Evolutionary conservation across 352 stramenopile genomes (phyloP).

Genomic region (Pythium inflatum): DNA sequence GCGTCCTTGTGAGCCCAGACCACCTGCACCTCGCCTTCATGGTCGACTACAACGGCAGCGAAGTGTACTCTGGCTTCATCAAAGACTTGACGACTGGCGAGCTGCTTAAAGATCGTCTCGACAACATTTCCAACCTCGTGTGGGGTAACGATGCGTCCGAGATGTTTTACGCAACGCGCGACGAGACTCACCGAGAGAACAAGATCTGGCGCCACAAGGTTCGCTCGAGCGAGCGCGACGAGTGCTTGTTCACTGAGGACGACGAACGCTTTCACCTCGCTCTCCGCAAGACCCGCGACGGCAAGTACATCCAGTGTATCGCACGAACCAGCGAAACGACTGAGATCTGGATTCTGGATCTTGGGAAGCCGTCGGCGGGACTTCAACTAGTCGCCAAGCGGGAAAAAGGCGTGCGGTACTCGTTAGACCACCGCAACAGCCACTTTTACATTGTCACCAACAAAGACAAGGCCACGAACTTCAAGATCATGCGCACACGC

Average conservation of each 20-base stretch:
- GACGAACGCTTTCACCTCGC: conserved; percentile 95
- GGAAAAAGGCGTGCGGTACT: conserved; percentile 76
- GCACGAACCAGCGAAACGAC: conserved; percentile 91
- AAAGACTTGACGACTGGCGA: conserved; percentile 80
- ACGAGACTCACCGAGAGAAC: conserved; percentile 92
- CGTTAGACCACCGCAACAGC: conserved; percentile 85
- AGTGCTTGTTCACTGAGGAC: conserved; percentile 94
- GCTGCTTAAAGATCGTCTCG: conserved; percentile 72
- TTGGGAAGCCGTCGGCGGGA: conserved; percentile 50
- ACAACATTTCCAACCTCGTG: conserved; percentile 86
- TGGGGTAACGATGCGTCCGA: conserved; percentile 91
- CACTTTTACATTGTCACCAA: conserved; percentile 96
- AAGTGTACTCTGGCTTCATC: conserved; percentile 93
- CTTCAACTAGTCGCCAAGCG: conserved; percentile 70
- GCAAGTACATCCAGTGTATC: conserved; percentile 92
- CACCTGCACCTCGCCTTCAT: conserved; percentile 94
- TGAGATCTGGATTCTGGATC: conserved; percentile 85
- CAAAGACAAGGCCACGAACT: conserved; percentile 92
- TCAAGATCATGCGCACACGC: conserved; percentile 87
- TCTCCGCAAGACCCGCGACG: conserved; percentile 92
- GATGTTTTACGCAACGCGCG: conserved; percentile 95
- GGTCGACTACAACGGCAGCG: conserved; percentile 93
- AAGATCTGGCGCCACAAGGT: conserved; percentile 93
- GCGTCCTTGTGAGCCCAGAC: conserved; percentile 83
- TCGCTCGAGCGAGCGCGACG: conserved; percentile 69